Conservation (phyloP, 2,329 filamentous ascomycete genomes). For the Sporothrix dimorphospora region DNA sequence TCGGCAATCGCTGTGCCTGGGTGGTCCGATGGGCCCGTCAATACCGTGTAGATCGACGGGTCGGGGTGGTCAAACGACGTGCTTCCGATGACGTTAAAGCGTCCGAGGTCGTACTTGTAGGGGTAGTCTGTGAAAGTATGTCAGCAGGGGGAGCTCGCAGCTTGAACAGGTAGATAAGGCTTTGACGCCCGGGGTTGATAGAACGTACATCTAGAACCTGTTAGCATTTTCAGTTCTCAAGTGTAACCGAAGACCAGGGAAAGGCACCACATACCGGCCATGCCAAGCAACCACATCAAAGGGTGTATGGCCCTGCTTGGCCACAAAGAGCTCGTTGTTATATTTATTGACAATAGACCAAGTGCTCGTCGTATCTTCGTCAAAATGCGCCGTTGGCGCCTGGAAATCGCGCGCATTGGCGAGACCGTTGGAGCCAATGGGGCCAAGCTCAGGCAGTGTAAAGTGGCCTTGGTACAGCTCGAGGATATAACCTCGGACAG, state of each 20-base stretch:
- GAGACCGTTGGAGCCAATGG: slow-evolving; percentile 72
- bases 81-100: slow-evolving; percentile 75
- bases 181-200: too few species aligned
- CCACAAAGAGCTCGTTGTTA: slow-evolving; percentile 66
- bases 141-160: too few species aligned
- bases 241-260: too few species aligned
- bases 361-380: slow-evolving; percentile 56
- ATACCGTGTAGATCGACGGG: slow-evolving; percentile 74
- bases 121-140: slow-evolving; percentile 57
- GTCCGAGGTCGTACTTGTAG: slow-evolving; percentile 79
- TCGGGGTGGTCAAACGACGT: slow-evolving; percentile 78
- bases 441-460: slow-evolving; percentile 70
- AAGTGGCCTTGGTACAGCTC: slow-evolving; percentile 77
- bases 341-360: slow-evolving; percentile 63
- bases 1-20: slow-evolving; percentile 67
- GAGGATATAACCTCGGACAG: slow-evolving; percentile 70
- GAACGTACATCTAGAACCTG: too few species aligned
- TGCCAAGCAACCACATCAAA: slow-evolving; percentile 84
- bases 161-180: too few species aligned
- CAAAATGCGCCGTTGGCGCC: slow-evolving; percentile 69
- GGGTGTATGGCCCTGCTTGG: slow-evolving; percentile 67
- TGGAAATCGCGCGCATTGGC: slow-evolving; percentile 78
- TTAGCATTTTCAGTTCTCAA: too few species aligned
- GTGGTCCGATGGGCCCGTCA: slow-evolving; percentile 62
- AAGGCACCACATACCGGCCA: slow-evolving; percentile 56